phyloP scores from a whole-genome alignment of 352 stramenopile species.

The Globisporangium echinulatum region DNA sequence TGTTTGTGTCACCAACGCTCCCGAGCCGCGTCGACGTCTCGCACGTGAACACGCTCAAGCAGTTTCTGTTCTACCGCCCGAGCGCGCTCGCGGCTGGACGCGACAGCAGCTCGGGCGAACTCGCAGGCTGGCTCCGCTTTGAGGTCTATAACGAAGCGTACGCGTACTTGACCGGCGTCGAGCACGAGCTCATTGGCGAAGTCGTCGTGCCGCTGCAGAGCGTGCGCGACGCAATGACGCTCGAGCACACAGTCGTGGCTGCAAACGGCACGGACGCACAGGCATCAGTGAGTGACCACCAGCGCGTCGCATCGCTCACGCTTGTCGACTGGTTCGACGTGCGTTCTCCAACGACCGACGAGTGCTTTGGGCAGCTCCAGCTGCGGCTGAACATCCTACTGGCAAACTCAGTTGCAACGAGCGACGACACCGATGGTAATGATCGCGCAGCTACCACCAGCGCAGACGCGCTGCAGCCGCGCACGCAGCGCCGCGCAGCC shows the following conservation, averaged over 20 bases:
- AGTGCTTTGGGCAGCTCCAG: conserved; percentile 66
- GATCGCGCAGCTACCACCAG: too few relatives aligned
- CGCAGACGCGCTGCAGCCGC: conserved; percentile 2
- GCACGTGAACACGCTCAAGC: conserved; percentile 59
- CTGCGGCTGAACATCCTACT: conserved; percentile 67
- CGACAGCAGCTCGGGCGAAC: conserved; percentile 15
- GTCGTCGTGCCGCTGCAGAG: conserved; percentile 67
- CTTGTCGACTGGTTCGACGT: conserved; percentile 81
- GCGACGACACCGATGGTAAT: not conserved
- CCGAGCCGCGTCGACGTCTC: conserved; percentile 60
- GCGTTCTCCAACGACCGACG: conserved; percentile 43
- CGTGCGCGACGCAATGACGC: conserved; percentile 50
- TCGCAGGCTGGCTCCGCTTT: conserved; percentile 63
- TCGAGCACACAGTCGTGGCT: conserved; percentile 50
- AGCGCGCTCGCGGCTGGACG: conserved; percentile 8
- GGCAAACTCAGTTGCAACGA: conserved; percentile 31
- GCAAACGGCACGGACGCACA: conserved; percentile 15
- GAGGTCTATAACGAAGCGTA: conserved; percentile 76
- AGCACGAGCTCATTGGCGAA: conserved; percentile 70
- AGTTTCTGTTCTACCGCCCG: conserved; percentile 72
- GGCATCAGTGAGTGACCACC: conserved; percentile 6
- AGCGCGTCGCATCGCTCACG: conserved; percentile 57
- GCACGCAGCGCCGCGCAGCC: conserved; percentile 26
- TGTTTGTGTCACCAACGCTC: conserved; percentile 42
- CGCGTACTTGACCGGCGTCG: conserved; percentile 67